phyloP scores from a whole-genome alignment of 2,329 filamentous ascomycete species.

The Didymella arachidicola region DNA sequence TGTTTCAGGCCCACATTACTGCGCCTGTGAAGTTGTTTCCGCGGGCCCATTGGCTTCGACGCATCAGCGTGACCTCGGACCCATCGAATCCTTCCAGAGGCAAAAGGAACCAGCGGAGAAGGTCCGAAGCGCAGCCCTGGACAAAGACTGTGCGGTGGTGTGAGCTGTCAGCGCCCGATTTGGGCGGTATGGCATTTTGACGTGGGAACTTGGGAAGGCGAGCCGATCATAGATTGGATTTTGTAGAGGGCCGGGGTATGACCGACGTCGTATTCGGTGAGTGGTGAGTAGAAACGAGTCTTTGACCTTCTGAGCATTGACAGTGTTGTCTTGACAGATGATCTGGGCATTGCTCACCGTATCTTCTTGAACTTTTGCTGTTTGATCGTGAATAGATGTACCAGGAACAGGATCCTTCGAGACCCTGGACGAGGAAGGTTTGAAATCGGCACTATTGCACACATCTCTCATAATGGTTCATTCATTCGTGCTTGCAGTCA shows the following conservation, averaged over 20 bases:
- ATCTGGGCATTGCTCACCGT: too few relatives aligned
- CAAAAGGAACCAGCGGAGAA: not conserved
- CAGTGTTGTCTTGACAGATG: too few relatives aligned
- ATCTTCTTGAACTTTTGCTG: not conserved
- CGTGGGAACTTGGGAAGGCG: not conserved
- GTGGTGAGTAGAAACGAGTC: too few relatives aligned
- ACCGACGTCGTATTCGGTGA: not conserved
- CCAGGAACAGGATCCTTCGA: conserved; percentile 2
- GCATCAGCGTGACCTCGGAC: too few relatives aligned
- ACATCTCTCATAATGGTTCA: not conserved
- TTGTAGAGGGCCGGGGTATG: not conserved
- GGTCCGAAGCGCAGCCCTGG: not conserved
- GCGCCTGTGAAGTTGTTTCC: too few relatives aligned
- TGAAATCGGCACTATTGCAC: not conserved
- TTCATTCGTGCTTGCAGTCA: conserved; percentile 1
- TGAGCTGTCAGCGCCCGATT: not conserved
- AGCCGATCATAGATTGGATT: not conserved
- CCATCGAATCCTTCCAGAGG: not conserved
- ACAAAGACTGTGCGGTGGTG: not conserved
- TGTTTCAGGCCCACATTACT: not conserved
- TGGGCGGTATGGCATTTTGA: not conserved
- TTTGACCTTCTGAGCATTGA: too few relatives aligned
- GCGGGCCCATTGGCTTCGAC: too few relatives aligned
- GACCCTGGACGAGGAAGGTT: not conserved
- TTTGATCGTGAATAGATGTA: not conserved